Conservation (phyloP, 441 rosid genomes). For the Pelargonium cotyledonis region DNA sequence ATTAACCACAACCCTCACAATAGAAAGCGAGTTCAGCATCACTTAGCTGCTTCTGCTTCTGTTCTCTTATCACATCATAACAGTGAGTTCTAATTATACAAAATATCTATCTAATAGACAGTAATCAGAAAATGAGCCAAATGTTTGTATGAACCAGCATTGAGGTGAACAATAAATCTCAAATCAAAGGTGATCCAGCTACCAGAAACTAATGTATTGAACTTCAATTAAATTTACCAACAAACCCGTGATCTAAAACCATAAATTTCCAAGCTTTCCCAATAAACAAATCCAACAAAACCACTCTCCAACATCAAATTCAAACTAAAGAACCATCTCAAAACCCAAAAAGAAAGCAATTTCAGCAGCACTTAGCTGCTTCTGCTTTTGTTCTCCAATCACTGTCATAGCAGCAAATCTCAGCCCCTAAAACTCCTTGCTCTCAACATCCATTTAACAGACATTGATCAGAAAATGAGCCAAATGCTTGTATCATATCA, state of each 20-base stretch:
- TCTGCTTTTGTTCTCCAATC: not conserved
- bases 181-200: conserved; percentile 1
- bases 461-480: not conserved
- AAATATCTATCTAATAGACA: not conserved
- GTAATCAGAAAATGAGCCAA: not conserved
- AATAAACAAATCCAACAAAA: not conserved
- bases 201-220: not conserved
- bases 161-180: not conserved
- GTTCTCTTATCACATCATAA: not conserved
- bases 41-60: not conserved
- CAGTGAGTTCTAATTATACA: not conserved
- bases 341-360: not conserved
- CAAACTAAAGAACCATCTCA: not conserved
- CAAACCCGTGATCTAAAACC: not conserved
- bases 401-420: not conserved
- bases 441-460: not conserved
- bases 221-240: not conserved
- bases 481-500: not conserved
- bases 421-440: too few relatives aligned
- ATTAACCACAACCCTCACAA: not conserved
- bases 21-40: not conserved
- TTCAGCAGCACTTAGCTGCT: not conserved
- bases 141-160: not conserved
- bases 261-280: not conserved
- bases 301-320: conserved; percentile 1